Evolutionary conservation across 768 basidiomycete genomes (phyloP).

Genomic region (Leccinum longicurvipes): DNA sequence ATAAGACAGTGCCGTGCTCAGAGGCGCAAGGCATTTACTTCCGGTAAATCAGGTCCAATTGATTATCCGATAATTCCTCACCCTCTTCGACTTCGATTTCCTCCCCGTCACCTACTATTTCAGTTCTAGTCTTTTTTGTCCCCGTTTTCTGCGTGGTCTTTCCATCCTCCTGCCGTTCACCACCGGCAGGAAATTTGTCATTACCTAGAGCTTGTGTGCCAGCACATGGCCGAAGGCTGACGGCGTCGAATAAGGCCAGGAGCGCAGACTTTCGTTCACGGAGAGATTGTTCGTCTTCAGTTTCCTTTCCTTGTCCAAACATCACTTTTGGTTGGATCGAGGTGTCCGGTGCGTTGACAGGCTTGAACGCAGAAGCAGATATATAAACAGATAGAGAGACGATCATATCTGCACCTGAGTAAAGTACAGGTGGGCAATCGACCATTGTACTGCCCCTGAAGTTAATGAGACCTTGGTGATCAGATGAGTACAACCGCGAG

Average conservation of each 20-base stretch:
- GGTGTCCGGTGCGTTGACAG: conserved; percentile 35
- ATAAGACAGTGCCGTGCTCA: conserved; percentile 1
- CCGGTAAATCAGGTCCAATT: conserved; percentile 80
- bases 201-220: conserved; percentile 35
- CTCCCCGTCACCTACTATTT: conserved; percentile 78
- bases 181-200: conserved; percentile 26
- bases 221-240: conserved; percentile 65
- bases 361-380: conserved; percentile 62
- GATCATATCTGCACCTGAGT: conserved; percentile 74
- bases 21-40: conserved; percentile 47
- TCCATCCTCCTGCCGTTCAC: conserved; percentile 41
- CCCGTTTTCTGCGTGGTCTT: conserved; percentile 36
- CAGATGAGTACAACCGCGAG: conserved; percentile 1
- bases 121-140: conserved; percentile 47
- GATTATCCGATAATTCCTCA: conserved; percentile 77
- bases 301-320: conserved; percentile 80
- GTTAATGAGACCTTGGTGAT: conserved; percentile 53
- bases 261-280: conserved; percentile 78
- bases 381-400: conserved; percentile 74
- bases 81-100: conserved; percentile 82
- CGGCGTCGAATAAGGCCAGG: conserved; percentile 65
- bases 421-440: conserved; percentile 69
- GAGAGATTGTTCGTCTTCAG: conserved; percentile 70
- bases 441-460: conserved; percentile 69
- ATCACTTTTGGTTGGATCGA: conserved; percentile 33